Evolutionary conservation across 1,284 basidiomycete species (phyloP).

Genomic region (Volvariella surrecta): DNA sequence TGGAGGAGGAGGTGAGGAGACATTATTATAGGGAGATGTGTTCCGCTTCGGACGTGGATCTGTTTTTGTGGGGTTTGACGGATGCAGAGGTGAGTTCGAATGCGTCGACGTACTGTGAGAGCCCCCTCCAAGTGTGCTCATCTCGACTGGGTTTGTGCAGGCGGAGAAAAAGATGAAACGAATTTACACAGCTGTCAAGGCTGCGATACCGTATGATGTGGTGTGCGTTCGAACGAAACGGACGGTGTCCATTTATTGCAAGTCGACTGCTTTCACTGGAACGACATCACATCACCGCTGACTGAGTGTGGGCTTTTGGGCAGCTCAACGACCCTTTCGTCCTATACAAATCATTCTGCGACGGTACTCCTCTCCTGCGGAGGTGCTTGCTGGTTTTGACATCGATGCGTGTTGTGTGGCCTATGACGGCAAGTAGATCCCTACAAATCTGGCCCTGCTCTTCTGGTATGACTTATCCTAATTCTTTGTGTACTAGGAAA

Average conservation of each 20-base stretch:
- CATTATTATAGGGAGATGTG: too few relatives aligned
- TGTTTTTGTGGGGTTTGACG: too few relatives aligned
- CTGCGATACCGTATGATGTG: slow-evolving; percentile 47
- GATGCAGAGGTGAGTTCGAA: too few relatives aligned
- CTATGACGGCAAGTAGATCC: too few relatives aligned
- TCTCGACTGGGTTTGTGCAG: slow-evolving; percentile 14
- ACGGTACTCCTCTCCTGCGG: neutral
- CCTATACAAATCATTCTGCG: slow-evolving; percentile 40
- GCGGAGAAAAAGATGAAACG: slow-evolving; percentile 38
- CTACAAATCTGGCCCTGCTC: too few relatives aligned
- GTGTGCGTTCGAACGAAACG: slow-evolving; percentile 45
- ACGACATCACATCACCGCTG: neutral
- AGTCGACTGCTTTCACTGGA: slow-evolving; percentile 10
- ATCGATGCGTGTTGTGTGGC: slow-evolving; percentile 1
- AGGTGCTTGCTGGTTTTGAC: slow-evolving; percentile 5
- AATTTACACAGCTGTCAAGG: slow-evolving; percentile 43
- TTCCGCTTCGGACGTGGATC: too few relatives aligned
- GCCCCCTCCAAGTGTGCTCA: neutral
- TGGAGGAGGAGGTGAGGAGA: slow-evolving; percentile 34
- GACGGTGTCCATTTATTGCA: slow-evolving; percentile 41
- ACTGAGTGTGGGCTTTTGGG: neutral
- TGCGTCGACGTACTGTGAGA: slow-evolving; percentile 24
- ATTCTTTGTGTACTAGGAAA: slow-evolving; percentile 18
- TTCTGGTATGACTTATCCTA: neutral
- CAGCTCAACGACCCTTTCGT: slow-evolving; percentile 44